phyloP scores from a whole-genome alignment of 208 protist genomes.

The Balamuthia mandrillaris region DNA sequence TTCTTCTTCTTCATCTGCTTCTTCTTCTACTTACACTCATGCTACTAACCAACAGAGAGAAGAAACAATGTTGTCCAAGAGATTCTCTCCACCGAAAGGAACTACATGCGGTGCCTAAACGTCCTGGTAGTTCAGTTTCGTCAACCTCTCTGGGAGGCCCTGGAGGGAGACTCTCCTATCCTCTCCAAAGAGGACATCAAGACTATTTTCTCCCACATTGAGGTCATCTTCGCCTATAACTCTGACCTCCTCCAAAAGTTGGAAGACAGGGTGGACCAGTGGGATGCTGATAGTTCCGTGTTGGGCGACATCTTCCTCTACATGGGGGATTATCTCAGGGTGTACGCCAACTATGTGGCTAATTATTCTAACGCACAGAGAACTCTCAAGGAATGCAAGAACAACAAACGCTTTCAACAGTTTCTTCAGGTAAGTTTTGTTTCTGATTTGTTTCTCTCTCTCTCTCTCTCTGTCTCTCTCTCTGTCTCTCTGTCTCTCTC shows the following conservation, averaged over 20 bases:
- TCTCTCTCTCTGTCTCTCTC: background rate
- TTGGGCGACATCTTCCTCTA: slow-evolving; percentile 7
- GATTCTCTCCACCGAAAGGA: too few species aligned
- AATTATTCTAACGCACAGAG: background rate
- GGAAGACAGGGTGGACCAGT: background rate
- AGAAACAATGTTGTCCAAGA: too few species aligned
- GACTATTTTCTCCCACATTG: slow-evolving; percentile 26
- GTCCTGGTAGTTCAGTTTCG: too few species aligned
- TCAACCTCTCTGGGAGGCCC: background rate
- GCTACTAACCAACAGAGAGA: too few species aligned
- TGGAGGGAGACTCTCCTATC: background rate
- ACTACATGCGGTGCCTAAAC: too few species aligned
- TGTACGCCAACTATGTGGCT: slow-evolving; percentile 16
- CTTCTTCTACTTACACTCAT: too few species aligned
- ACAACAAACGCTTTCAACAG: background rate
- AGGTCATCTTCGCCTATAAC: slow-evolving; percentile 29
- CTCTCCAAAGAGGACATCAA: slow-evolving; percentile 24
- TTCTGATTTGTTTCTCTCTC: too few species aligned
- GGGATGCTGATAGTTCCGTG: background rate
- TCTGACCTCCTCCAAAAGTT: background rate
- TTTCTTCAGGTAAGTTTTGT: too few species aligned
- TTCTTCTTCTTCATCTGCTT: too few species aligned
- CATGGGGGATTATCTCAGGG: background rate
- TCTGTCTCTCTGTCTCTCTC: background rate
- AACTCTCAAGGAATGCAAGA: background rate